These are phyloP conservation scores for Annona cherimola DNA, from an alignment of 164 flowering plant genomes.

Conservation along the genomic window DNA sequence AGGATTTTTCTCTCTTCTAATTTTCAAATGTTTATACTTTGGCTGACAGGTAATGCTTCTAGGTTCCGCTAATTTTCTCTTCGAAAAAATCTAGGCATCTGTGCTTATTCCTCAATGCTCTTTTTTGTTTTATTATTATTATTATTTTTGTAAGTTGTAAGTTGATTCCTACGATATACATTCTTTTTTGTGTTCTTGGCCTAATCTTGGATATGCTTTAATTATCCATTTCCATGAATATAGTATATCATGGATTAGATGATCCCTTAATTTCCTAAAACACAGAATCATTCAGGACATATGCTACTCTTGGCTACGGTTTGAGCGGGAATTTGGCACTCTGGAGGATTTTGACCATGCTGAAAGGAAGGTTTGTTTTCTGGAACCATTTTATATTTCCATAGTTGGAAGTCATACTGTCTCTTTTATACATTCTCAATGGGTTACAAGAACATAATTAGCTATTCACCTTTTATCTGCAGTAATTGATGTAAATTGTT, in stretches of 20 bases:
- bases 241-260: conserved; percentile 38
- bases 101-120: not conserved
- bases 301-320: conserved; percentile 85
- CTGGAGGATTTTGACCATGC: conserved; percentile 78
- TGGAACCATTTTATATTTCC: not conserved
- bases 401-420: not conserved
- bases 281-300: conserved; percentile 87
- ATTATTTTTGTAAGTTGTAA: not conserved
- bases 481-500: not conserved
- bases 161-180: not conserved
- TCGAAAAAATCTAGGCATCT: not conserved
- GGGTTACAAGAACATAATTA: no score
- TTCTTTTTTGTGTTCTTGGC: not conserved
- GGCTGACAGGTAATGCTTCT: not conserved
- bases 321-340: conserved; percentile 86
- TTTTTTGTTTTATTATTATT: not conserved
- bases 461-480: no score
- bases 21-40: no score
- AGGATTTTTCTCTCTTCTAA: no score
- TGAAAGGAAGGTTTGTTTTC: conserved; percentile 54
- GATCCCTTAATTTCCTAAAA: conserved; percentile 56
- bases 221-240: conserved; percentile 10
- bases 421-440: no score
- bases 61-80: not conserved
- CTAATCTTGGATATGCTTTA: conserved; percentile 1